Conservation (phyloP, 1,284 basidiomycete species). For the Naganishia albida region DNA sequence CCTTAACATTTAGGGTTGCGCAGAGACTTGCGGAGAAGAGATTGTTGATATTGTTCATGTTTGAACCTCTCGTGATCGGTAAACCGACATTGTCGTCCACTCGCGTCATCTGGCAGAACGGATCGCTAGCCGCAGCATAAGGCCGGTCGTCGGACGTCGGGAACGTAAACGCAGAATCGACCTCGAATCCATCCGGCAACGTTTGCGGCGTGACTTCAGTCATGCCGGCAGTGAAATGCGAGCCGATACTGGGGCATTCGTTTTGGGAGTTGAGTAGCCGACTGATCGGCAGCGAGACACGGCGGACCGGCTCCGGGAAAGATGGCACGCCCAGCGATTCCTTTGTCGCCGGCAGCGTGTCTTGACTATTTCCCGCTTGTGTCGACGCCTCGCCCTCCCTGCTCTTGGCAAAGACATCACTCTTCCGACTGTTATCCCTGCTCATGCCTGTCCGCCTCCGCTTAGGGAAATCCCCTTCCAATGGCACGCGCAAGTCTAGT, state of each 20-base stretch:
- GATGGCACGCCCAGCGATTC: not conserved
- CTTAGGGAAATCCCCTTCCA: constrained; percentile 20
- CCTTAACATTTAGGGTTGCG: not conserved
- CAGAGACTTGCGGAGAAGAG: not conserved
- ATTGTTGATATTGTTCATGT: not conserved
- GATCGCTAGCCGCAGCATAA: constrained; percentile 9
- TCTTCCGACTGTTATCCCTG: constrained; percentile 26
- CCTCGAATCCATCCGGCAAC: not conserved
- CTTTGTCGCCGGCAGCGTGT: not conserved
- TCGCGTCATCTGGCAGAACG: constrained; percentile 4
- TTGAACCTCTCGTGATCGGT: no score
- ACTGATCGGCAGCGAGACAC: constrained; percentile 1
- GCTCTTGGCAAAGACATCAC: constrained; percentile 12
- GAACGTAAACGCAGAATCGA: not conserved
- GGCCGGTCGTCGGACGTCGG: not conserved
- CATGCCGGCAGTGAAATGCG: not conserved
- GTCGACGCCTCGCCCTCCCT: not conserved
- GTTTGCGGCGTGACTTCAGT: not conserved
- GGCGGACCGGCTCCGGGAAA: not conserved
- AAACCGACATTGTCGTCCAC: not conserved
- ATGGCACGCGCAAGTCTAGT: constrained; percentile 57
- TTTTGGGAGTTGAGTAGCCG: not conserved
- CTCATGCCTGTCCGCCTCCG: constrained; percentile 22
- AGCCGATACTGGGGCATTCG: not conserved
- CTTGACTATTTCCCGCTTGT: not conserved